Evolutionary conservation across 176 grass and related monocot genomes (phyloP), one percentile per base, ranked within the genome.

Genomic region (Secale cereale): DNA sequence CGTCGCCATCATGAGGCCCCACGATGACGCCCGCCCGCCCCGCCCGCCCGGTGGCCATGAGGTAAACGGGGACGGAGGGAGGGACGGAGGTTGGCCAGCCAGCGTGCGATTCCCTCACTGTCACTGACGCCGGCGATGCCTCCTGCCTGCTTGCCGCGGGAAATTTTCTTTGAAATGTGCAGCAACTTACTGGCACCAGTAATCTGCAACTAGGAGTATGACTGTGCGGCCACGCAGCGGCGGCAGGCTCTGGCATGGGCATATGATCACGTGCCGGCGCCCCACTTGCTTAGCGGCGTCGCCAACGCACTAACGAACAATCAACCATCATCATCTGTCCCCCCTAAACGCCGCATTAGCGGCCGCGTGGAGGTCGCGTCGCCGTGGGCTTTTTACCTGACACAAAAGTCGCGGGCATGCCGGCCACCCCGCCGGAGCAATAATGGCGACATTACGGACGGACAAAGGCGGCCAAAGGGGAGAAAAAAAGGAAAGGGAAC

Each of bases 371-470:
- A 77, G 82, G 86, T 60, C 86, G 61, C 50, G 87, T 48, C 75
- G 37, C n/a, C 22, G n/a, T 40, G 81, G 22, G 59, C 83, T 76
- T 81, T 81, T 81, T 81, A 73, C 1, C 85, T 91, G 89, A 91
- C 89, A 84, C 70, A 87, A 87, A 87, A 87, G 89, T 41, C 5
- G 81, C 68, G 60, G 69, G 85, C 89, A 91, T 81, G 88, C 83
- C 37, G 81, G 76, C 29, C 83, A 36, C 66, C 78, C 23, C 78
- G 31, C 66, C 83, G 50, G 81, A 76, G 54, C 54, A 57, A 91
- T 91, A 72, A 90, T 84, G 84, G 80, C 85, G 67, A 79, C 85
- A 83, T 84, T 80, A 90, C 84, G 84, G 88, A 86, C 64, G 84
- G 5, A 27, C 62, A 80, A 89, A 70, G 79, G 79, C 5, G 46